A percentile compares a stretch with the other conserved stretches of the same genome.
These are phyloP conservation scores for Ceratocystis cacaofunesta DNA, from an alignment of 2,329 filamentous ascomycete genomes.

Conservation along the genomic window DNA sequence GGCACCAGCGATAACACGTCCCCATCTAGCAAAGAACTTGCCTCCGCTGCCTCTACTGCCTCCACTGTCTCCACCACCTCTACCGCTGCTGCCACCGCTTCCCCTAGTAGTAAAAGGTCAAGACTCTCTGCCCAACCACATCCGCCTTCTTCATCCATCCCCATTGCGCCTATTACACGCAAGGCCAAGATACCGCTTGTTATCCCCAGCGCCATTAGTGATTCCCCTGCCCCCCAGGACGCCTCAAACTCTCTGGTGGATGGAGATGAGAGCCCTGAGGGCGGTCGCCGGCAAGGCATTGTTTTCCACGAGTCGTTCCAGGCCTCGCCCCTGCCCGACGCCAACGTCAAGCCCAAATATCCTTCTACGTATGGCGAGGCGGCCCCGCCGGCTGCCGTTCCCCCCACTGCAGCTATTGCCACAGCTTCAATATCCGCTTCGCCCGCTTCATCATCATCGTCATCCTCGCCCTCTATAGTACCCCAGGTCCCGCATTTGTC, in stretches of 20 bases:
- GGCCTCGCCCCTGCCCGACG: conserved; percentile 33
- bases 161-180: background rate
- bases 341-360: background rate
- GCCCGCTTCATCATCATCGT: background rate
- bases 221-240: background rate
- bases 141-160: background rate
- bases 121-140: background rate
- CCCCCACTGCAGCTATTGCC: conserved; percentile 2
- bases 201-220: background rate
- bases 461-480: conserved; percentile 1
- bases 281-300: conserved; percentile 40
- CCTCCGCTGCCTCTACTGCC: background rate
- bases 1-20: background rate
- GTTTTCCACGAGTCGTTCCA: conserved; percentile 44
- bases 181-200: conserved; percentile 1
- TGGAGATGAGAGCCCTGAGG: conserved; percentile 21
- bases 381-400: conserved; percentile 3
- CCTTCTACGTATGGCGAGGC: conserved; percentile 25
- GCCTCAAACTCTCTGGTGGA: conserved; percentile 18
- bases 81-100: background rate
- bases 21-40: background rate
- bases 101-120: background rate
- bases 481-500: background rate
- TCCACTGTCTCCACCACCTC: background rate
- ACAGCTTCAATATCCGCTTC: conserved; percentile 6